These are phyloP conservation scores for Trichoderma erinaceum DNA, from an alignment of 495 filamentous ascomycete species.

Conservation along the genomic window DNA sequence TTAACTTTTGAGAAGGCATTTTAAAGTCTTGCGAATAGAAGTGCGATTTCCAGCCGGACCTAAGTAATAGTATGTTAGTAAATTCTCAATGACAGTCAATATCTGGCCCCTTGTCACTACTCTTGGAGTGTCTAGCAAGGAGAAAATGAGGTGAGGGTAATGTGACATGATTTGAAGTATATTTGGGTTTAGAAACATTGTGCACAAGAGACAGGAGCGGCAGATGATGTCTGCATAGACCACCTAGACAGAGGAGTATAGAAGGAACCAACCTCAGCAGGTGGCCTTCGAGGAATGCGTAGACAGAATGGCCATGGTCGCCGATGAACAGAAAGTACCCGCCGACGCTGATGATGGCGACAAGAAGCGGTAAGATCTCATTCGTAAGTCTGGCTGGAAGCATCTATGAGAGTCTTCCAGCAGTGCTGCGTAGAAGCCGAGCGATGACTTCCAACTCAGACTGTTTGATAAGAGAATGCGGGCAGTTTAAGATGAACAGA, in stretches of 20 bases:
- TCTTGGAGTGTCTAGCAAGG: background rate
- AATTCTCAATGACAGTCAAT: background rate
- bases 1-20: slow-evolving; percentile 31
- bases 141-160: background rate
- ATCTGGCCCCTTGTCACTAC: background rate
- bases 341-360: background rate
- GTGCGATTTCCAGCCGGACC: background rate
- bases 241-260: background rate
- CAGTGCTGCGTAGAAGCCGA: background rate
- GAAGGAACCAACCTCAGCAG: slow-evolving; percentile 11
- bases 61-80: background rate
- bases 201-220: background rate
- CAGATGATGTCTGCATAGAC: background rate
- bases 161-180: background rate
- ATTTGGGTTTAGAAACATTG: background rate
- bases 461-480: background rate
- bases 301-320: background rate
- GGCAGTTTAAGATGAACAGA: background rate
- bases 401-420: background rate
- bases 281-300: background rate
- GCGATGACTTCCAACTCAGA: background rate
- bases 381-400: background rate
- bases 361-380: background rate
- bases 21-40: background rate
- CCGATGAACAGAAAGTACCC: background rate